Evolutionary conservation across 2,329 filamentous ascomycete species (phyloP).

Genomic region (Trichoderma polysporum): DNA sequence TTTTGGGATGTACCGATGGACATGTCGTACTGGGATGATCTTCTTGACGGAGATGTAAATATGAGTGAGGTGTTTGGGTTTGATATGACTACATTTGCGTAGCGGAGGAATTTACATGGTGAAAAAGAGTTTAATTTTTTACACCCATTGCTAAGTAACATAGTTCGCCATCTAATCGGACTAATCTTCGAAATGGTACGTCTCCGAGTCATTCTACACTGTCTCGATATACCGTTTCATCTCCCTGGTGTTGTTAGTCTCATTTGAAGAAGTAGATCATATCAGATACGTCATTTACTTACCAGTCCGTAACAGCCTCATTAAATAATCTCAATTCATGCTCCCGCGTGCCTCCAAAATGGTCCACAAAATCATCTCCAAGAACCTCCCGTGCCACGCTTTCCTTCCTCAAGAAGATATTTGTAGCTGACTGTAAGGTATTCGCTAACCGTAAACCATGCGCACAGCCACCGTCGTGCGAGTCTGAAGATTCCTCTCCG

Average conservation of each 20-base stretch:
- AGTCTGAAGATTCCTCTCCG: no score
- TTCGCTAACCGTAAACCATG: conserved; percentile 81
- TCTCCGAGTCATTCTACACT: no score
- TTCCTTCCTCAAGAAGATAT: conserved; percentile 69
- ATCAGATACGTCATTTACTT: conserved; percentile 41
- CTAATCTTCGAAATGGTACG: no score
- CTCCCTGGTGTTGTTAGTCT: conserved; percentile 55
- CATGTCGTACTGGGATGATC: conserved; percentile 15
- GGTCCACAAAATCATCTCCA: conserved; percentile 92
- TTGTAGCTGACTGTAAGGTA: conserved; percentile 79
- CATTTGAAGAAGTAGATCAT: background rate
- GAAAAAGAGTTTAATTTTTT: no score
- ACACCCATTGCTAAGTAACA: no score
- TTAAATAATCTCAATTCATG: conserved; percentile 91
- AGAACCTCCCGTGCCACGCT: conserved; percentile 91
- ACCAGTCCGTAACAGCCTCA: conserved; percentile 96
- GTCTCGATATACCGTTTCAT: conserved; percentile 76
- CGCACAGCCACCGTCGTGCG: no score
- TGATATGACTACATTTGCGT: conserved; percentile 9
- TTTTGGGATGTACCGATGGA: conserved; percentile 19
- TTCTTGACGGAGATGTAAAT: conserved; percentile 12
- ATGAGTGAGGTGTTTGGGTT: conserved; percentile 20
- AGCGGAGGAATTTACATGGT: background rate
- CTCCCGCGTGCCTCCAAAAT: conserved; percentile 90
- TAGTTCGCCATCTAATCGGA: no score